Conservation (phyloP, 2,329 filamentous ascomycete species). For the Beauveria asiatica region DNA sequence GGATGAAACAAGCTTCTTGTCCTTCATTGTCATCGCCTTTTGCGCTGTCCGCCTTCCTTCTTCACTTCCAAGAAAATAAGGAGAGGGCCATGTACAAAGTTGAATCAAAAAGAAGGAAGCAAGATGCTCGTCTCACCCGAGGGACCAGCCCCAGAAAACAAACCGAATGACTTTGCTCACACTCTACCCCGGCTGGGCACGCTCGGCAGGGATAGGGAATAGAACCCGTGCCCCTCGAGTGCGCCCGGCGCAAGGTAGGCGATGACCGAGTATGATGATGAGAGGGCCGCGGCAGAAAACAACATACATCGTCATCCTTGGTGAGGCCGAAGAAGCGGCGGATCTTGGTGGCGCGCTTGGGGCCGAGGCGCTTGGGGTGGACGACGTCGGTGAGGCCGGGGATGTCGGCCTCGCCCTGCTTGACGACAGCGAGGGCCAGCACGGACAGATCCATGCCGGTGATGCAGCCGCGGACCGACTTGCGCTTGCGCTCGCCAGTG, state of each 20-base stretch:
- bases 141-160: not conserved
- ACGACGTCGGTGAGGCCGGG: constrained; percentile 96
- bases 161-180: constrained; percentile 38
- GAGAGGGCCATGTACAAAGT: not conserved
- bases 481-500: constrained; percentile 97
- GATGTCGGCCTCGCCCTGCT: constrained; percentile 92
- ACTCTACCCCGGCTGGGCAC: constrained; percentile 44
- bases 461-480: constrained; percentile 98
- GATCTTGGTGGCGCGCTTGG: constrained; percentile 99
- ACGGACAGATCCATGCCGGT: constrained; percentile 93
- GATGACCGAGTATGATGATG: constrained; percentile 53
- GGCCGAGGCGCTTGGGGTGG: constrained; percentile 97
- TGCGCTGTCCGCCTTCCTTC: not conserved
- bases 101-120: constrained; percentile 7
- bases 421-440: constrained; percentile 89
- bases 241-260: constrained; percentile 53
- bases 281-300: constrained; percentile 27
- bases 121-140: constrained; percentile 10
- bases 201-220: not conserved
- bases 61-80: not conserved
- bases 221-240: constrained; percentile 22
- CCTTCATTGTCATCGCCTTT: constrained; percentile 2
- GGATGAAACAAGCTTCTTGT: constrained; percentile 10
- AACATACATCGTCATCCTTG: constrained; percentile 99
- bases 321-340: constrained; percentile 98